Base-by-base conservation (phyloP, 2,329 filamentous ascomycete genomes). In the Orbilia ellipsospora region DNA sequence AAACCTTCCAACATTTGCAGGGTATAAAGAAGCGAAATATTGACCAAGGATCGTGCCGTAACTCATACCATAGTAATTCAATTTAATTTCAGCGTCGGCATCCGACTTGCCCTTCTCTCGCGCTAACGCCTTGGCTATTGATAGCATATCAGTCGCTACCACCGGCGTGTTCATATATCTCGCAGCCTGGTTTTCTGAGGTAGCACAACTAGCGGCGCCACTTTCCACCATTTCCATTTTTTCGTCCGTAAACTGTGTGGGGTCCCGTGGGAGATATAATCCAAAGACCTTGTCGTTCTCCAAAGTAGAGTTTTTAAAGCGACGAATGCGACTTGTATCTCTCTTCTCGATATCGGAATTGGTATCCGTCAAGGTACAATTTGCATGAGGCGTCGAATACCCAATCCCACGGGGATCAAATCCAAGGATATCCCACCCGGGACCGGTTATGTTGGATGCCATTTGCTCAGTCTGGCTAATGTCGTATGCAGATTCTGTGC, bases 401-500 rank as follows among this genome's bases (percentile, higher is more conserved):
- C 65, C 73, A 13, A 76, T 69, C 0, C 73, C 73, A 2, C 73
- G 64, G 7, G 73, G 73, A 20, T 76, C 73, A 20, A 69, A 76
- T 6, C 54, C 45, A 7, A 76, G 42, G 18, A 76, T 65, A 28
- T 76, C 73, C 65, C 65, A 76, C 16, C 70, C 70, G 2, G 63
- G 62, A 1, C 63, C 70, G 13, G 64, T 36, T 16, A 68, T 15
- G 16, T 40, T 20, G 16, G 28, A 16, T 15, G 45, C 16, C 7
- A 74, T 44, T 4, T 50, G 23, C 8, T 16, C 50, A 10, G 51
- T n/a, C 3, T 16, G 8, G 2, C 23, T 36, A 10, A 68, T 36
- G 15, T 78, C 78, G 5, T 81, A 78, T 2, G 81, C 81, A 52
- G 83, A 75, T 1, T 76, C 80, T 0, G 83, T 85, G 8, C 84